phyloP scores from a whole-genome alignment of 2,329 filamentous ascomycete species.

The Sarocladium brachiariae region DNA sequence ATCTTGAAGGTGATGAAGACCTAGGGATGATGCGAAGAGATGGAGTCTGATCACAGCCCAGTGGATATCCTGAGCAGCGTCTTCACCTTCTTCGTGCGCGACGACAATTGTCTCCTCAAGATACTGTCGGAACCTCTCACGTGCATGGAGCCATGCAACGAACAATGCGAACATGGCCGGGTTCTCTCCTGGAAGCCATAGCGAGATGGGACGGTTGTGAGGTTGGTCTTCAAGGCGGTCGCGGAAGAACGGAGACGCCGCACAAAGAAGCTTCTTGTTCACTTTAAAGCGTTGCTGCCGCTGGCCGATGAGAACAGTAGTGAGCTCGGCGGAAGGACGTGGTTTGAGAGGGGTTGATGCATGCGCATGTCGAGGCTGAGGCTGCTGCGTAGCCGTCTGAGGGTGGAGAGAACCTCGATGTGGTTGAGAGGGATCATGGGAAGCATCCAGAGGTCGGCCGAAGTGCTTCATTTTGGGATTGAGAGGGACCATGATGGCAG shows the following conservation, averaged over 20 bases:
- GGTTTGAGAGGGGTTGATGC: slow-evolving; percentile 9
- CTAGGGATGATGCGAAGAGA: slow-evolving; percentile 48
- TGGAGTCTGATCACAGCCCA: slow-evolving; percentile 51
- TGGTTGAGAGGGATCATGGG: not conserved
- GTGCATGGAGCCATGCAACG: slow-evolving; percentile 43
- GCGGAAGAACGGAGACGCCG: slow-evolving; percentile 41
- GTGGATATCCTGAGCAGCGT: slow-evolving; percentile 36
- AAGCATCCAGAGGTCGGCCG: not conserved
- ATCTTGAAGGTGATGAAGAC: slow-evolving; percentile 46
- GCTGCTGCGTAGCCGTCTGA: slow-evolving; percentile 3
- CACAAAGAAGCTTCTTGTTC: slow-evolving; percentile 38
- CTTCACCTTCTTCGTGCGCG: slow-evolving; percentile 21
- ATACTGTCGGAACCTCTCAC: slow-evolving; percentile 31
- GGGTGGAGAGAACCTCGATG: not conserved
- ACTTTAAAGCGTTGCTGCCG: slow-evolving; percentile 34
- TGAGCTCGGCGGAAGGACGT: slow-evolving; percentile 19
- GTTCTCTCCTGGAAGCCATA: slow-evolving; percentile 39
- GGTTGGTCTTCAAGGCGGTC: slow-evolving; percentile 33
- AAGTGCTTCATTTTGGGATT: slow-evolving; percentile 9
- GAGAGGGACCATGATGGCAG: not conserved
- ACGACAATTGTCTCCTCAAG: slow-evolving; percentile 33
- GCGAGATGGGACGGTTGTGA: slow-evolving; percentile 17
- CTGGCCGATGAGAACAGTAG: slow-evolving; percentile 35
- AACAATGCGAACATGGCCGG: slow-evolving; percentile 48
- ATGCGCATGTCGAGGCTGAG: not conserved